These are phyloP conservation scores for Tremella yokohamensis DNA, from an alignment of 768 basidiomycete species.

Conservation along the genomic window DNA sequence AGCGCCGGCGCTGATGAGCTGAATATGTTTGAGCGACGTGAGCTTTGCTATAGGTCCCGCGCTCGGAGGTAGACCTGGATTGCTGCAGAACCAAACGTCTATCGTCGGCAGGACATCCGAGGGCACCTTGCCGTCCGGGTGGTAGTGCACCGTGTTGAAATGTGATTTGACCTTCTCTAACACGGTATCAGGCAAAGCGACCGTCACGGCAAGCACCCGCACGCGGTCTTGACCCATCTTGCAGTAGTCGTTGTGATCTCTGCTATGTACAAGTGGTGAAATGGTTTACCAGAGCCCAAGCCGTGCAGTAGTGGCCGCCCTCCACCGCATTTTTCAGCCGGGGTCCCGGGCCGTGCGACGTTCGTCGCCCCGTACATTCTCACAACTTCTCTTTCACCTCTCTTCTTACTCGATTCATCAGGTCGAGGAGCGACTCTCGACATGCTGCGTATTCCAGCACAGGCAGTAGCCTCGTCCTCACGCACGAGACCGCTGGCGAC, in stretches of 20 bases:
- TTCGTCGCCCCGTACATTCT: not conserved
- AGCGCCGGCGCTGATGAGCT: conserved; percentile 37
- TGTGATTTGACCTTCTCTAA: conserved; percentile 15
- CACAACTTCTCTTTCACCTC: not conserved
- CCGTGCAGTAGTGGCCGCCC: too few species aligned
- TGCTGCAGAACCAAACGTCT: conserved; percentile 29
- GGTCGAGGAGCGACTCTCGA: not conserved
- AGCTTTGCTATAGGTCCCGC: conserved; percentile 17
- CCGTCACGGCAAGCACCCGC: conserved; percentile 1
- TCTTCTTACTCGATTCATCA: not conserved
- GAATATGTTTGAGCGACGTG: conserved; percentile 39
- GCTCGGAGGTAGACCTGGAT: conserved; percentile 17
- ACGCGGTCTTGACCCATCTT: too few species aligned
- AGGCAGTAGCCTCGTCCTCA: not conserved
- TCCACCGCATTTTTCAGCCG: too few species aligned
- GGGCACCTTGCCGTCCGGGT: conserved; percentile 20
- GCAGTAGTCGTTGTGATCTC: too few species aligned
- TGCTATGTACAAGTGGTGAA: too few species aligned
- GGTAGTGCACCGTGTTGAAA: conserved; percentile 39
- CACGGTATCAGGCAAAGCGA: not conserved
- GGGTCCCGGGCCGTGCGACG: too few species aligned
- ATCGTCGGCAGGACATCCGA: conserved; percentile 14
- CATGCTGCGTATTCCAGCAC: conserved; percentile 1
- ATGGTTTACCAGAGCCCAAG: too few species aligned
- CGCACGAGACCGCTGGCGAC: not conserved